Evolutionary conservation across 331 rosid genomes (phyloP), one percentile per base, ranked within the genome.

Genomic region (Phaseolus coccineus): DNA sequence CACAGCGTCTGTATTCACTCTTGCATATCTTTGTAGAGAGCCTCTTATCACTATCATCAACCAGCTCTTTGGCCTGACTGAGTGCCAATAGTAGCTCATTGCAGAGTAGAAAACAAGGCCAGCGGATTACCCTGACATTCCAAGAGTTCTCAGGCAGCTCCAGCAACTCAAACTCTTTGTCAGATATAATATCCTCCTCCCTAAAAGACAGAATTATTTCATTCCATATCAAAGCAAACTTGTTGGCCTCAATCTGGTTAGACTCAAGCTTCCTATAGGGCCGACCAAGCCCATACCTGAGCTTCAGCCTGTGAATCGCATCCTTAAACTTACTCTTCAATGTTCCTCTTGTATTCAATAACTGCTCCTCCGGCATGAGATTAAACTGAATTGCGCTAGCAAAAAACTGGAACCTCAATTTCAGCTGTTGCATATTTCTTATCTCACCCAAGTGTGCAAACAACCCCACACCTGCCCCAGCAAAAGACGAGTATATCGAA

Each of bases 31-130:
- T 96, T 52, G 81, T 83, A 93, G 87, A 89, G 50, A 96, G 94
- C 97, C 91, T 85, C 85, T 82, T 89, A 81, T 96, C 99, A 22
- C 90, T 85, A 65, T 91, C 97, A 79, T 96, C 93, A 51, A 85
- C 88, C 12, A 96, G 87, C 77, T 91, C 99, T 86, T 88, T 96
- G 81, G 94, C 99, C 85, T 93, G 96, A 81, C 98, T 91, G 69
- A 96, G 99, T 0, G 99, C 98, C 81, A 93, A 90, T 83, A 93
- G 79, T 47, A 96, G 88, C 88, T 96, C 99, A 57, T 96, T 96
- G 96, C 99, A 96, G 81, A 96, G 93, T 78, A 96, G 98, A 77
- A 96, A 91, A 77, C 96, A 90, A 22, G 99, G 99, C 99, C 99
- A 96, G 57, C 98, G 97, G 69, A 96, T 87, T 69, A 96, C 99